Evolutionary conservation across 192 early-diverging fungal genomes (phyloP), one percentile per base, ranked within the genome.

Genomic region (Allomyces javanicus): DNA sequence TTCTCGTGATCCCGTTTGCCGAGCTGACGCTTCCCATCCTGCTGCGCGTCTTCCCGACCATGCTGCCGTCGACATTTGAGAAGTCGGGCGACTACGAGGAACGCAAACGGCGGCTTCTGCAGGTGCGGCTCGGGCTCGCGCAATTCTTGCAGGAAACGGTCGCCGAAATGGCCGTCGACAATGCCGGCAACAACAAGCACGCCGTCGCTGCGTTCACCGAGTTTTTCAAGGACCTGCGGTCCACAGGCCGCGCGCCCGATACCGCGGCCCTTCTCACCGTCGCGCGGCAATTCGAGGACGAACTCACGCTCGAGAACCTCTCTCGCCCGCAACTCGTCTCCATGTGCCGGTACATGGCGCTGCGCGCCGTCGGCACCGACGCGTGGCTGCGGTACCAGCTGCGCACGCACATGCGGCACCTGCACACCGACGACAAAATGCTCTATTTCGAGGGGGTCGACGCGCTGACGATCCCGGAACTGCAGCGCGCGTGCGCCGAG

Each of bases 31-130:
- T 97, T 44, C 95, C 95, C 11, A 80, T 97, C 33, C 81, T 90
- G 9, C 75, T 97, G 61, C 86, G 89, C 72, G 74, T 97, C 61
- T 97, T 96, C 84, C 94, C 94, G 25, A 88, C 91, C 69, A 95
- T 97, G 91, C 73, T 97, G 43, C 94, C 94, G 14, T 88, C 85
- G 64, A 97, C 94, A 4, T 97, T 93, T 77, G 92, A 94, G 75
- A 40, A 40, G 9, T 40, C 33, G 2, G 33, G 33, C 33, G 33
- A 40, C 7, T 78, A 88, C 74, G 95, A 97, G 67, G 91, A 97
- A 76, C 96, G 96, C 76, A 89, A 87, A 70, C 84, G 80, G 69
- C 93, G 92, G 81, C 78, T 92, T 44, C 78, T 94, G 63, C 86
- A 91, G 71, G 87, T 97, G 58, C 86, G 95, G 64, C 79, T 96